Evolutionary conservation across 306 rosid genomes (phyloP).

Genomic region (Prunus mira): DNA sequence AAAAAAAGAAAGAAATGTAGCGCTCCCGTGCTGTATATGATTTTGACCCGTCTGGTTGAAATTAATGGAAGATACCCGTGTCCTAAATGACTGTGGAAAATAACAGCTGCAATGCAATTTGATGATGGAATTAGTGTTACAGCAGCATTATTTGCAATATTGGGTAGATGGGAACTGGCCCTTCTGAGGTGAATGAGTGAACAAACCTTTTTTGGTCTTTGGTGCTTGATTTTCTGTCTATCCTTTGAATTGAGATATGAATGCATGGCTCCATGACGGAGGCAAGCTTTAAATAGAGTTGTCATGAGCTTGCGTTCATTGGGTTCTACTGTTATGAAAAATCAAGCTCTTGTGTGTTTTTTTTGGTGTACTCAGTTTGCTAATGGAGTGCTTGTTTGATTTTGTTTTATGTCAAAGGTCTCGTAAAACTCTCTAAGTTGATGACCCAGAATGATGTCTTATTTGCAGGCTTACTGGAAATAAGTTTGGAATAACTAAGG

Average conservation of each 20-base stretch:
- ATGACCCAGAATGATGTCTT: conserved; percentile 6
- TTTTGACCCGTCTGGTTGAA: neutral
- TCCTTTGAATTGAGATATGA: neutral
- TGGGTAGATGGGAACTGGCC: neutral
- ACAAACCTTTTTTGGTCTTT: neutral
- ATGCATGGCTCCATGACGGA: neutral
- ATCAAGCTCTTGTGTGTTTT: neutral
- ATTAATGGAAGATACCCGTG: neutral
- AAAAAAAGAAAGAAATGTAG: neutral
- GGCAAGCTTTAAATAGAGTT: too few relatives aligned
- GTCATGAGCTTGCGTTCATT: neutral
- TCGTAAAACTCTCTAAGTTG: neutral
- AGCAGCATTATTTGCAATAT: neutral
- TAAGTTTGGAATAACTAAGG: conserved; percentile 3
- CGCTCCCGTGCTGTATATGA: neutral
- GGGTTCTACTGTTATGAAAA: neutral
- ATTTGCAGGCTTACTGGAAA: conserved; percentile 25
- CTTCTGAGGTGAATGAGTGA: neutral
- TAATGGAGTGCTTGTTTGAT: neutral
- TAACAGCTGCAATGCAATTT: neutral
- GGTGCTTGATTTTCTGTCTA: neutral
- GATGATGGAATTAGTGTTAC: neutral
- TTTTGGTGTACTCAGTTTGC: neutral
- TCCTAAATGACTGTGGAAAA: neutral
- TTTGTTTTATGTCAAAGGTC: neutral